These are phyloP conservation scores for Desmodesmus armatus DNA, from an alignment of 139 green algal species.

Conservation along the genomic window DNA sequence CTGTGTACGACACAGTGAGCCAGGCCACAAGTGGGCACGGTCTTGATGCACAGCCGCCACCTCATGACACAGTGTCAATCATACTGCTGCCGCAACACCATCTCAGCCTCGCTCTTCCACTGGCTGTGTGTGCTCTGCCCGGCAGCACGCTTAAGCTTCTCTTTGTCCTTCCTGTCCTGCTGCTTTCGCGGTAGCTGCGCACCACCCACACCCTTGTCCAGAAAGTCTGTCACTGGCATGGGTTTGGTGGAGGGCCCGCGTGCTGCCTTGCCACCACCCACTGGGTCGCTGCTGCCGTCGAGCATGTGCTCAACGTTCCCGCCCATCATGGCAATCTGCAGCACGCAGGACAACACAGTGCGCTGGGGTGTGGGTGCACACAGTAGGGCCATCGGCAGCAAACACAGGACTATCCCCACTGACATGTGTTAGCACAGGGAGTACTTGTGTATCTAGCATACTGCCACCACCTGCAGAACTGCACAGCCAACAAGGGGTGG, in stretches of 20 bases:
- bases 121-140: conserved; percentile 78
- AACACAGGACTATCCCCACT: neutral
- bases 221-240: conserved; percentile 72
- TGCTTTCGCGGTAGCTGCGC: conserved; percentile 70
- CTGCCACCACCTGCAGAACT: too few relatives aligned
- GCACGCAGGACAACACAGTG: neutral
- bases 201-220: conserved; percentile 67
- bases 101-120: conserved; percentile 95
- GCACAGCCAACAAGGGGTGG: too few relatives aligned
- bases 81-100: conserved; percentile 90
- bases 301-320: conserved; percentile 46
- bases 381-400: conserved; percentile 4
- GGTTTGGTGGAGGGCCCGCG: conserved; percentile 40
- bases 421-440: too few relatives aligned
- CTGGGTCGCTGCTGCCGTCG: neutral
- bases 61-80: conserved; percentile 60
- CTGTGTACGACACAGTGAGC: too few relatives aligned
- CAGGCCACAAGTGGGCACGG: too few relatives aligned
- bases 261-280: neutral
- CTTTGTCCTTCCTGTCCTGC: conserved; percentile 88
- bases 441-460: too few relatives aligned
- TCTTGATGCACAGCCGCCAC: neutral
- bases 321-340: conserved; percentile 77
- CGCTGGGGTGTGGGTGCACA: too few relatives aligned
- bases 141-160: conserved; percentile 86